Base-by-base conservation (phyloP, 1,284 basidiomycete species). In the Athelia sp. region DNA sequence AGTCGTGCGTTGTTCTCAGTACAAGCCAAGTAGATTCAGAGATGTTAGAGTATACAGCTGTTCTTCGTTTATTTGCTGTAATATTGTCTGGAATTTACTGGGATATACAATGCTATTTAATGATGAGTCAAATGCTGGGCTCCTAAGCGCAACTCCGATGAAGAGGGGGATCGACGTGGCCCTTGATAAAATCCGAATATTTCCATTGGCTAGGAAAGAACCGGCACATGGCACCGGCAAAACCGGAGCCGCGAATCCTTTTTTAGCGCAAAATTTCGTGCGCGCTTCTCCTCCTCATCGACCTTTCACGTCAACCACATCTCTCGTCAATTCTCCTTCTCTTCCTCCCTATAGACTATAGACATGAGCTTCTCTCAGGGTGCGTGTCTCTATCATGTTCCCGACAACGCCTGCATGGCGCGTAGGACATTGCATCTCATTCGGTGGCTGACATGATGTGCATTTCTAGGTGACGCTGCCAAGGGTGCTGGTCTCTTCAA, bases 401-500 rank as follows among this genome's bases (percentile, higher is more conserved):
- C 13, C 26, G 6, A 6, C 26, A 13, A 29, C 26, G 26, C 26
- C 6, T 13, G 26, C 26, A 29, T n/a, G 13, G 26, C 26, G 26
- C 36, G 36, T 8, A 21, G 15, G n/a, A n/a, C 8, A 40, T 9
- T 4, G 6, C 8, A 40, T 40, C 15, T n/a, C 6, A 6, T 4
- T 4, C 26, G 26, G 26, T 13, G 26, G 13, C 19, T 40, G 17
- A 29, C 21, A 42, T 40, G 19, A 26, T 14, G 26, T 14, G 46
- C 18, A 11, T 2, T 11, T 48, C 8, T 61, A 93, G 93, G 94
- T 82, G 91, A 96, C 75, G 71, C 84, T 63, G 61, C 61, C 54
- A 96, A 95, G 81, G 93, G 93, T 73, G 93, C 93, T 65, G 74
- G 77, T 69, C 85, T 94, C 66, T 94, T 94, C 86, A 93, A 92